Base-by-base conservation (phyloP, 2,329 filamentous ascomycete genomes). In the Orbilia quercus region DNA sequence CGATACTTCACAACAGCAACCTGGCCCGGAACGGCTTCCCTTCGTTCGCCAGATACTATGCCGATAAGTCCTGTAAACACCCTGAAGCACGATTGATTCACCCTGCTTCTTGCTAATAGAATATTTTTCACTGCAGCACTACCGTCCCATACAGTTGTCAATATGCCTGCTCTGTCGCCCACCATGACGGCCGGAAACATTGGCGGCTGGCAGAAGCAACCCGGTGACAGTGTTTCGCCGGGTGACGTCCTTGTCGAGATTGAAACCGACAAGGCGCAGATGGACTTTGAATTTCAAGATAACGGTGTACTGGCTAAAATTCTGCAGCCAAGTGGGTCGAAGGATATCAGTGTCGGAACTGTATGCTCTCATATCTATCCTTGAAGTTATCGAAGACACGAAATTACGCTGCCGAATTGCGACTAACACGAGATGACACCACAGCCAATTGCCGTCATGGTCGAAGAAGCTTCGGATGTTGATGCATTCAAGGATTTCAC, bases 231-330 rank as follows among this genome's bases (percentile, higher is more conserved):
- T 75, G 89, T 99, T 81, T 84, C 87, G 69, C 93, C 96, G 58
- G 95, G 95, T 81, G 95, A 99, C 81, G 95, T 99, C 50, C 84
- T 99, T 78, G 93, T 96, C 78, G 93, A 96, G 86, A 96, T 98
- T 79, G 95, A 99, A 87, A 99, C 95, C 79, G 95, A 99, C 84
- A 99, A 99, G 87, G 95, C 95, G 76, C 95, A 98, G 85, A 99
- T 99, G 95, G 95, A 99, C 85, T 98, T 99, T 82, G 95, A 99
- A 83, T 98, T 96, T 84, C 95, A 99, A 83, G 95, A 99, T 80
- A 95, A 98, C 81, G 95, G 94, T 85, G 87, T 96, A 74, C 86
- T 99, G 77, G 94, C 95, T 79, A 96, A 96, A 87, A 87, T 98
- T 76, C 85, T 99, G 80, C 95, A 92, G 84, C 91, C 96, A 48